phyloP scores from a whole-genome alignment of 306 rosid species.

The Calophaca sinica region DNA sequence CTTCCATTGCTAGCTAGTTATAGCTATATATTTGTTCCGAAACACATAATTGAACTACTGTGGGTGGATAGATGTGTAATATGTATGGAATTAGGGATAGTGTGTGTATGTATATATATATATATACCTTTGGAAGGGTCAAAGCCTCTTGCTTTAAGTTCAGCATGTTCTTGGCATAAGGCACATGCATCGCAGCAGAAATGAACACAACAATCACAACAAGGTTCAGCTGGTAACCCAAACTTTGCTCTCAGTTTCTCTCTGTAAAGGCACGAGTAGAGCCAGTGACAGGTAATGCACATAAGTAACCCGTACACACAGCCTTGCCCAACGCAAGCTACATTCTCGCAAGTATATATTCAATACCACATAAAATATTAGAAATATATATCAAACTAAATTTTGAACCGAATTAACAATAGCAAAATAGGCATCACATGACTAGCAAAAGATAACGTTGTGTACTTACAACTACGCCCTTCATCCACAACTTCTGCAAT shows the following conservation, averaged over 20 bases:
- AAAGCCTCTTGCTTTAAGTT: constrained; percentile 55
- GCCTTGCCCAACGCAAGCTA: constrained; percentile 55
- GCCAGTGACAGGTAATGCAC: constrained; percentile 48
- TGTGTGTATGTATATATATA: not conserved
- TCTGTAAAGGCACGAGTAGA: constrained; percentile 52
- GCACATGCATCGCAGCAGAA: constrained; percentile 48
- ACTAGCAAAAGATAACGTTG: not conserved
- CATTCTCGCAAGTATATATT: not conserved
- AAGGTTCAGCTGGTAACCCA: constrained; percentile 51
- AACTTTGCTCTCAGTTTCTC: constrained; percentile 49
- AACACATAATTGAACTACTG: too few species aligned
- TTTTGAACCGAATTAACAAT: not conserved
- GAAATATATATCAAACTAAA: not conserved
- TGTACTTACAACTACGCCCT: constrained; percentile 51
- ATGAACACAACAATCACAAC: constrained; percentile 55
- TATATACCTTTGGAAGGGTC: constrained; percentile 49
- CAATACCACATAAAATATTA: not conserved
- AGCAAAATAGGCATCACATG: not conserved
- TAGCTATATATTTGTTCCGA: too few species aligned
- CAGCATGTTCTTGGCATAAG: constrained; percentile 57
- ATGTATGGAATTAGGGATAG: too few species aligned
- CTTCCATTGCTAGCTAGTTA: too few species aligned
- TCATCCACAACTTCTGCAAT: constrained; percentile 57
- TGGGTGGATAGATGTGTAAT: too few species aligned
- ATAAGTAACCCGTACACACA: constrained; percentile 51